Percentiles rank a stretch among this genome's conserved stretches.
Evolutionary conservation across 2,329 filamentous ascomycete genomes (phyloP).

Genomic region (Pseudogymnoascus sp.): DNA sequence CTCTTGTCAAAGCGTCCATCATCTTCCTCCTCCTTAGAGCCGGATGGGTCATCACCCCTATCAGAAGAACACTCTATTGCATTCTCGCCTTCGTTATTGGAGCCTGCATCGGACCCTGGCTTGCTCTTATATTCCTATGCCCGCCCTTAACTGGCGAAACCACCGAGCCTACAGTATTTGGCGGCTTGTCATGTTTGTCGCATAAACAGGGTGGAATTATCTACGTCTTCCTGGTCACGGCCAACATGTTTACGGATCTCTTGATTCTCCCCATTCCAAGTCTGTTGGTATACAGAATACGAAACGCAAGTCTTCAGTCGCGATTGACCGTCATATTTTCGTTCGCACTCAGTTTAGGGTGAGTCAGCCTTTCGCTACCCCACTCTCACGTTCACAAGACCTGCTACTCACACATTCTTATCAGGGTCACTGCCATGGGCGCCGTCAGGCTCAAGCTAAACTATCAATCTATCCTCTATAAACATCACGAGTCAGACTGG

Average conservation of each 20-base stretch:
- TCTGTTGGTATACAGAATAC: slow-evolving; percentile 6
- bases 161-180: neutral
- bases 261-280: slow-evolving; percentile 3
- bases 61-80: neutral
- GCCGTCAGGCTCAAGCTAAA: neutral
- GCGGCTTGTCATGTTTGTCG: neutral
- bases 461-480: slow-evolving; percentile 1
- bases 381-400: neutral
- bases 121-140: slow-evolving; percentile 1
- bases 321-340: slow-evolving; percentile 4
- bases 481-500: neutral
- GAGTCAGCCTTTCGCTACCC: neutral
- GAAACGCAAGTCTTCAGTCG: slow-evolving; percentile 7
- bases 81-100: slow-evolving; percentile 3
- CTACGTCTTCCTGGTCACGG: slow-evolving; percentile 4
- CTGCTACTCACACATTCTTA: neutral
- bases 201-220: neutral
- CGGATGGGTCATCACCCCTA: slow-evolving; percentile 2
- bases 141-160: neutral
- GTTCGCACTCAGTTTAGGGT: slow-evolving; percentile 6
- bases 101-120: neutral
- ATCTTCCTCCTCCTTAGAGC: neutral
- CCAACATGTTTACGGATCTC: slow-evolving; percentile 8
- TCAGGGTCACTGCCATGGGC: neutral
- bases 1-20: neutral